phyloP scores from a whole-genome alignment of 1,139 yeast genomes.

The Scheffersomyces segobiensis region DNA sequence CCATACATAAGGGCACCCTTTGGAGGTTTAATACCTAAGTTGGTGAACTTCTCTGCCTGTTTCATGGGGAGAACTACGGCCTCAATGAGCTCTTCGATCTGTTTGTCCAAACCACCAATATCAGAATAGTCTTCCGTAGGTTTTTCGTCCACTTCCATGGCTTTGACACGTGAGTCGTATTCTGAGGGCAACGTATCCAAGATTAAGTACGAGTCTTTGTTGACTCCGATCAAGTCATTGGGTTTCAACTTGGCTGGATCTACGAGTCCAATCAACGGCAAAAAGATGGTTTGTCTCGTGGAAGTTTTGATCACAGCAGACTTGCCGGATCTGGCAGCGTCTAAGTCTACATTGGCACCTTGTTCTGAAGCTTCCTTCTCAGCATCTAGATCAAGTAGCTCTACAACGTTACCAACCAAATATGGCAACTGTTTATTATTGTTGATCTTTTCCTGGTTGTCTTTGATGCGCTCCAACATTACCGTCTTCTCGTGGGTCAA shows the following conservation, averaged over 20 bases:
- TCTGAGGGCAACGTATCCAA: conserved; percentile 95
- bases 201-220: conserved; percentile 91
- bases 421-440: conserved; percentile 96
- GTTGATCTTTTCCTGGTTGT: conserved; percentile 93
- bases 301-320: conserved; percentile 98
- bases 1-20: conserved; percentile 99
- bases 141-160: conserved; percentile 99
- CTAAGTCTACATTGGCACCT: conserved; percentile 94
- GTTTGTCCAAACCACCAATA: conserved; percentile 97
- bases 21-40: conserved; percentile 93
- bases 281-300: conserved; percentile 93
- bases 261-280: conserved; percentile 94
- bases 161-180: conserved; percentile 95
- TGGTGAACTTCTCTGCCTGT: conserved; percentile 93
- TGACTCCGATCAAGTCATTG: conserved; percentile 95
- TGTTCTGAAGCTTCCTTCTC: conserved; percentile 87
- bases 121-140: conserved; percentile 97
- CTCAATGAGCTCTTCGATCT: conserved; percentile 95
- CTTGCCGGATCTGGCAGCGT: conserved; percentile 91
- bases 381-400: conserved; percentile 82
- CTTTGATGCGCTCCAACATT: conserved; percentile 92
- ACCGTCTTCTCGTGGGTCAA: conserved; percentile 89
- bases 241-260: conserved; percentile 89
- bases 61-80: conserved; percentile 99
- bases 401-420: conserved; percentile 97